Evolutionary conservation across 345 rosid species (phyloP).

Genomic region (Mallotus nudiflorus): DNA sequence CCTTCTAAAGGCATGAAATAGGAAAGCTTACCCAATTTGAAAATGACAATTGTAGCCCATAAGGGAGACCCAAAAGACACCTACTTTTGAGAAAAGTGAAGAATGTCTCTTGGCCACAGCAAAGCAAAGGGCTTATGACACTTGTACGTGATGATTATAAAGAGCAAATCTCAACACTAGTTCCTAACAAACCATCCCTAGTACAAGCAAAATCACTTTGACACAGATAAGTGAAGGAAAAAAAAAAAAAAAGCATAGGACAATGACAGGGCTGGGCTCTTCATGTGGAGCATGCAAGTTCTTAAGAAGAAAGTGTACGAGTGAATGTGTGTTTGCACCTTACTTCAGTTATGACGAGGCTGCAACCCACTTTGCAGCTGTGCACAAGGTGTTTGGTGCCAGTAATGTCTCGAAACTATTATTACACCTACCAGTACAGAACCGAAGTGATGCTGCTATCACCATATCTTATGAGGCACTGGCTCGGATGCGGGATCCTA

Average conservation of each 20-base stretch:
- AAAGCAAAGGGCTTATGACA: slow-evolving; percentile 25
- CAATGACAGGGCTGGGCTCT: slow-evolving; percentile 70
- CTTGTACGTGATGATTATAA: slow-evolving; percentile 40
- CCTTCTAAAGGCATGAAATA: slow-evolving; percentile 35
- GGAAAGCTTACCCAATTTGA: slow-evolving; percentile 50
- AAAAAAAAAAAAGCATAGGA: slow-evolving; percentile 36
- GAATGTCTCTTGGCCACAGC: slow-evolving; percentile 35
- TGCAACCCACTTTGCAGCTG: slow-evolving; percentile 63
- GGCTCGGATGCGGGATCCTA: slow-evolving; percentile 59
- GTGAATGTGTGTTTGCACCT: slow-evolving; percentile 70
- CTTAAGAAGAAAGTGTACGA: slow-evolving; percentile 69
- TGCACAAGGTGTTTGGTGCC: slow-evolving; percentile 79
- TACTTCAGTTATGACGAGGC: slow-evolving; percentile 71
- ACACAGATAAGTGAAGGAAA: slow-evolving; percentile 28
- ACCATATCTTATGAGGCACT: slow-evolving; percentile 69
- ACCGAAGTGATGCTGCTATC: slow-evolving; percentile 57
- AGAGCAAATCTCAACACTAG: slow-evolving; percentile 34
- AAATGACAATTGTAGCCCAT: slow-evolving; percentile 58
- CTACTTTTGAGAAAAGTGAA: slow-evolving; percentile 36
- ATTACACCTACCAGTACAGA: slow-evolving; percentile 49
- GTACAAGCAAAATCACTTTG: slow-evolving; percentile 25
- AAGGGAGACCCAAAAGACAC: slow-evolving; percentile 56
- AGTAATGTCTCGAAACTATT: slow-evolving; percentile 73
- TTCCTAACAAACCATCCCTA: slow-evolving; percentile 26
- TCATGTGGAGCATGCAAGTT: slow-evolving; percentile 90